phyloP scores from a whole-genome alignment of 73 alveolate species.

The Paramecium biaurelia region DNA sequence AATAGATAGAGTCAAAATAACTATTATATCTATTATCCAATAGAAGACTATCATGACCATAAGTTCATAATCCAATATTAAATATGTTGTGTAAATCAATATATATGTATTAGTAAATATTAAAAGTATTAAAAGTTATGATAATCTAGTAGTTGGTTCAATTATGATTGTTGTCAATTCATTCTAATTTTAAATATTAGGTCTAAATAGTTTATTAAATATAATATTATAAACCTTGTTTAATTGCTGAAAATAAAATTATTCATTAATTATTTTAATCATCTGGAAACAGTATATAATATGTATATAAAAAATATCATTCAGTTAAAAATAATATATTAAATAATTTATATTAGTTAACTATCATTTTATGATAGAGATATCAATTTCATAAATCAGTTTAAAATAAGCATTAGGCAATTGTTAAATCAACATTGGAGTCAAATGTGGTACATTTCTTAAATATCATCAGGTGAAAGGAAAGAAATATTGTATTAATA shows the following conservation, averaged over 20 bases:
- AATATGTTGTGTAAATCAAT: not conserved
- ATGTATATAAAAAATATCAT: not conserved
- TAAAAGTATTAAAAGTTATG: not conserved
- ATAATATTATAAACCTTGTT: not conserved
- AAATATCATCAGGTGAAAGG: not conserved
- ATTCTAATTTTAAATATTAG: not conserved
- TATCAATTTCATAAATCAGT: not conserved
- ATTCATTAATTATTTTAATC: slow-evolving; percentile 5
- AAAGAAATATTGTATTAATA: not conserved
- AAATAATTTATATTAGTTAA: not conserved
- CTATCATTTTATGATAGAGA: not conserved
- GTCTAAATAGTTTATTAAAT: not conserved
- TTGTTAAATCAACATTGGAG: slow-evolving; percentile 5
- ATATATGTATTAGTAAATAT: not conserved
- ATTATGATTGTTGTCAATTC: not conserved
- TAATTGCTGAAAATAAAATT: slow-evolving; percentile 3
- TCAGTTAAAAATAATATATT: not conserved
- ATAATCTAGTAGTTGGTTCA: not conserved
- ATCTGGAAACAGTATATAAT: not conserved
- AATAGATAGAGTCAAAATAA: not conserved
- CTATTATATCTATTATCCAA: not conserved
- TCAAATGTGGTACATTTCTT: not conserved
- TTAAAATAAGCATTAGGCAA: not conserved
- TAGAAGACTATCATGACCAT: not conserved
- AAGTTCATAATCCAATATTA: not conserved